Percentiles rank a stretch among this genome's conserved stretches.
These are phyloP conservation scores for Pseudopyricularia javanii DNA, from an alignment of 2,329 filamentous ascomycete genomes.

Conservation along the genomic window DNA sequence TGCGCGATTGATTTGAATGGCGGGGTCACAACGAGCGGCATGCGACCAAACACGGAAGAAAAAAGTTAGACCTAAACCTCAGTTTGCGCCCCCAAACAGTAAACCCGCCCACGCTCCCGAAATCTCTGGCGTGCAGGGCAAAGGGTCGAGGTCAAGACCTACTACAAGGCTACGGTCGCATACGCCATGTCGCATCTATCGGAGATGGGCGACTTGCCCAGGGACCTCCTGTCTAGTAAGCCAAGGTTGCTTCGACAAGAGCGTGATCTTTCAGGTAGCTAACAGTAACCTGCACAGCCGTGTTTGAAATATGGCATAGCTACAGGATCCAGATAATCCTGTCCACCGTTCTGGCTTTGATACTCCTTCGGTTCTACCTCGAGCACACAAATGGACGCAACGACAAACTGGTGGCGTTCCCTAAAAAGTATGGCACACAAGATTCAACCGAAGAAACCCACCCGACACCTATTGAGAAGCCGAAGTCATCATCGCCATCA, in stretches of 20 bases:
- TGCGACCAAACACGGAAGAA: not conserved
- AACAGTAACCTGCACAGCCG: constrained; percentile 4
- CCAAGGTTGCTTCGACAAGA: no score
- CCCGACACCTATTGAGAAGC: not conserved
- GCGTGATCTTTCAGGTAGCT: no score
- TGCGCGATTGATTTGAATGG: no score
- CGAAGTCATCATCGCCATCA: constrained; percentile 5
- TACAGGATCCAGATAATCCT: constrained; percentile 32
- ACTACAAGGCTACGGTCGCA: not conserved
- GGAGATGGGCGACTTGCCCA: not conserved
- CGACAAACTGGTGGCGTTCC: constrained; percentile 22
- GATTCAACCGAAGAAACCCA: constrained; percentile 2
- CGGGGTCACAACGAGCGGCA: not conserved
- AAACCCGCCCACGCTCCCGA: not conserved
- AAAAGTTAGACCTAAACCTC: not conserved
- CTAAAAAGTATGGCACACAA: constrained; percentile 17
- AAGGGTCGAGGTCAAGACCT: not conserved
- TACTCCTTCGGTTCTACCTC: constrained; percentile 28
- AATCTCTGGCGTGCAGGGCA: not conserved
- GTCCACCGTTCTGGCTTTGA: constrained; percentile 21
- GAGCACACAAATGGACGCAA: constrained; percentile 19
- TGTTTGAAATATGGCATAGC: constrained; percentile 30
- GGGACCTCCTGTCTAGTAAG: not conserved
- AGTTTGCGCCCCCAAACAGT: not conserved
- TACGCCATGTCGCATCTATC: not conserved